A percentile compares a stretch with the other conserved stretches of the same genome.
Conservation (phyloP, 257 asterid genomes). For the Solanum chmielewskii region DNA sequence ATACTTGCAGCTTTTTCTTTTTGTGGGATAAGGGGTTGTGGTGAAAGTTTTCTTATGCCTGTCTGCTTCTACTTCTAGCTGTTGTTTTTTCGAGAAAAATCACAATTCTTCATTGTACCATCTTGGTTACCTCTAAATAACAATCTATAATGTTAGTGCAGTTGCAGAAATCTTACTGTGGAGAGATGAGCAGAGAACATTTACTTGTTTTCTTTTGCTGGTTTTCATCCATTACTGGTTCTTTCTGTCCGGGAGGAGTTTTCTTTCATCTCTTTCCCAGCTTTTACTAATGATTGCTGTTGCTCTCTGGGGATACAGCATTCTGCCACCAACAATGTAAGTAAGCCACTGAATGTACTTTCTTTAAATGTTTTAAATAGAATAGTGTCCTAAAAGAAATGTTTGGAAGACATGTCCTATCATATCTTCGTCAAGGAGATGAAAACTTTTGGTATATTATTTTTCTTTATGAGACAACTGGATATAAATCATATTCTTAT, state of each 20-base stretch:
- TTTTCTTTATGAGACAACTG: neutral
- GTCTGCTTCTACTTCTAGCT: neutral
- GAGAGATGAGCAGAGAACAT: constrained; percentile 85
- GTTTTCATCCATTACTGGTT: constrained; percentile 68
- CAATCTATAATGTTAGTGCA: constrained; percentile 28
- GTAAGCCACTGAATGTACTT: constrained; percentile 8
- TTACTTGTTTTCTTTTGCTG: constrained; percentile 43
- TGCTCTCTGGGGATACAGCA: constrained; percentile 44
- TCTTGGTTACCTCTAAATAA: constrained; percentile 4
- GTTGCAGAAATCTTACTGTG: constrained; percentile 90
- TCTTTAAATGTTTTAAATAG: neutral
- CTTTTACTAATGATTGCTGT: constrained; percentile 52
- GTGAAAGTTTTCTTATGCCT: neutral
- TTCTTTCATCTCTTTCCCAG: constrained; percentile 60
- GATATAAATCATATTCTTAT: neutral
- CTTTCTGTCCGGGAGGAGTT: constrained; percentile 66
- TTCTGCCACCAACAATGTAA: constrained; percentile 58
- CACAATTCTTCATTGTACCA: neutral
- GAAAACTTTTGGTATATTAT: neutral
- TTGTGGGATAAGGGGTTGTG: neutral
- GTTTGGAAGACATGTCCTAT: neutral
- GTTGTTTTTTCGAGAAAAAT: neutral
- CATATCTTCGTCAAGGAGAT: neutral
- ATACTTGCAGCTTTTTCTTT: neutral
- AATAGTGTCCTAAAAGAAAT: neutral